Conservation (phyloP, 2,329 filamentous ascomycete species). For the Bipolaris victoriae region DNA sequence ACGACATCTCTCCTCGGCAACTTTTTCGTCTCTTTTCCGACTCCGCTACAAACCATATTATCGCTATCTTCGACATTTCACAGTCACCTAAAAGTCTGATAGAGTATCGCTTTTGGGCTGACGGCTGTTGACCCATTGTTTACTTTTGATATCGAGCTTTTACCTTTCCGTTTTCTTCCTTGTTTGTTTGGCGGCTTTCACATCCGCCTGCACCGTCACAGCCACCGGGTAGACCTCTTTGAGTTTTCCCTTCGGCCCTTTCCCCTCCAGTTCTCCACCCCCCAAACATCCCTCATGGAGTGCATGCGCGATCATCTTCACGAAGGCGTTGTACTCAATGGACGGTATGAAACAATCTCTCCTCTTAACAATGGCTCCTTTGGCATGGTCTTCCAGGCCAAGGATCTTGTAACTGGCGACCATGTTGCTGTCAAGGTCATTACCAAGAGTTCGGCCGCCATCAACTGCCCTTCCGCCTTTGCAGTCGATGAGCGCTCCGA, state of each 20-base stretch:
- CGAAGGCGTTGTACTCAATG: conserved; percentile 79
- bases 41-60: conserved; percentile 42
- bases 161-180: conserved; percentile 26
- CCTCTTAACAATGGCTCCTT: conserved; percentile 99
- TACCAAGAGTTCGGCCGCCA: conserved; percentile 74
- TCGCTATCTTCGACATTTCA: conserved; percentile 43
- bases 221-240: conserved; percentile 43
- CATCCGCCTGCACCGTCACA: conserved; percentile 30
- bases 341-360: conserved; percentile 88
- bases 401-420: conserved; percentile 75
- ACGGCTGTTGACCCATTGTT: conserved; percentile 44
- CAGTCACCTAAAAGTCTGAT: conserved; percentile 47
- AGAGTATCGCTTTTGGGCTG: conserved; percentile 47
- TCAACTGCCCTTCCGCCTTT: conserved; percentile 67
- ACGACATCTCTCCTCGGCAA: conserved; percentile 34
- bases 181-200: conserved; percentile 25
- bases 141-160: conserved; percentile 40
- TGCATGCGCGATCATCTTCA: conserved; percentile 85
- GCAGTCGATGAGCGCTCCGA: conserved; percentile 83
- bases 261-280: conserved; percentile 23
- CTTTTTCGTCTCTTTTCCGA: conserved; percentile 26
- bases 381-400: conserved; percentile 96
- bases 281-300: conserved; percentile 65
- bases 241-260: conserved; percentile 42
- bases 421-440: conserved; percentile 95